Evolutionary conservation across 1,284 basidiomycete genomes (phyloP), one percentile per base, ranked within the genome.

Genomic region (Microbotryomycetes sp.): DNA sequence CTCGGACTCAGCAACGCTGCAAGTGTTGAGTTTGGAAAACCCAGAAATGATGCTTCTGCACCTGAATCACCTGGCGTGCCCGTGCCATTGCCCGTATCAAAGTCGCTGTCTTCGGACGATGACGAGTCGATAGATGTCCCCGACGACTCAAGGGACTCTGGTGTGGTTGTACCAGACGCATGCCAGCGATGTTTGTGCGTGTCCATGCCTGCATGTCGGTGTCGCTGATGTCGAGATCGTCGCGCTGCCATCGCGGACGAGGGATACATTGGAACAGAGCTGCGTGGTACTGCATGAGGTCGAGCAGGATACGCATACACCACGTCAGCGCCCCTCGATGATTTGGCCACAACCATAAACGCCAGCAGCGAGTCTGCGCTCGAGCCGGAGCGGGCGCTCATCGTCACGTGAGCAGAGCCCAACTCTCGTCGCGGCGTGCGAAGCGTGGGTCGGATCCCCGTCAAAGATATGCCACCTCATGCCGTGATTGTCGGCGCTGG

Each of bases 21-120:
- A 31, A 97, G 81, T 70, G 92, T 88, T 64, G 87, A 85, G 15
- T 86, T 79, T 7, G 86, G 83, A 75, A 90, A 96, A 4, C 87
- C 88, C 36, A 97, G 82, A 22, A 89, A 78, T 52, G 79, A 79
- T 62, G 86, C 84, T 71, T 87, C 36, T 42, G 19, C 36, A 42
- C 12, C 36, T 9, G 36, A n/a, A 48, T 23, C 28, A 52, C 58
- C 49, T 22, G 49, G 54, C 51, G 49, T 19, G 49, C 58, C 15
- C 36, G 36, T 14, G 58, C 56, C 29, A 36, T 46, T 32, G 49
- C 58, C 30, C n/a, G n/a, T n/a, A n/a, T 58, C 49, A 42, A 42
- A 42, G 36, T 42, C 36, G 25, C 63, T 64, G 19, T 67, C 61
- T 16, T 59, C 53, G 25, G 50, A 29, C 54, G 63, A 64, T 4